A percentile compares a stretch with the other conserved stretches of the same genome.
Evolutionary conservation across 345 rosid genomes (phyloP).

Genomic region (Salix viminalis): DNA sequence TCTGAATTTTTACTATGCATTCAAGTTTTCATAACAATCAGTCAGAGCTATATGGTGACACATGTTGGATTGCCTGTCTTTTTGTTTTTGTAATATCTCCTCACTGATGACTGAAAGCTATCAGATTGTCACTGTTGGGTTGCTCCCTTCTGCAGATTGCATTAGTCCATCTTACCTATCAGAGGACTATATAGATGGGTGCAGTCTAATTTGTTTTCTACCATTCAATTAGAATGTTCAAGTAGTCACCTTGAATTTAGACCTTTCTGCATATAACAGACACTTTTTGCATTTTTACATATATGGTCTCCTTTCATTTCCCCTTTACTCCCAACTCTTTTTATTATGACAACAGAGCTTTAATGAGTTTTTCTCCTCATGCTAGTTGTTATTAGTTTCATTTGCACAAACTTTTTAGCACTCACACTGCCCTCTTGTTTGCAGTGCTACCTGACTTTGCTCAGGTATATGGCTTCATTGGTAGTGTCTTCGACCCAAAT

Average conservation of each 20-base stretch:
- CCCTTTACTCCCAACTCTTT: not conserved
- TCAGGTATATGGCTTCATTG: constrained; percentile 82
- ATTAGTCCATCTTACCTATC: not conserved
- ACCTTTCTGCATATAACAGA: not conserved
- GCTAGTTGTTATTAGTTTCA: not conserved
- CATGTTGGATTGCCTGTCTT: not conserved
- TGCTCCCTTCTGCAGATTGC: not conserved
- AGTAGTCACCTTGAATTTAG: not conserved
- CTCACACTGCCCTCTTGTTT: not conserved
- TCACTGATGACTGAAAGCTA: not conserved
- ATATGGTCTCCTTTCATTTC: not conserved
- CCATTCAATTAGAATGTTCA: not conserved
- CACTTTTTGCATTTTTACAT: not conserved
- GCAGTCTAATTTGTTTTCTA: not conserved
- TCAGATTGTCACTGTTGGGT: not conserved
- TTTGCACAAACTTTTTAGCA: not conserved
- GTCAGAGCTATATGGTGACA: not conserved
- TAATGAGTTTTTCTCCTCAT: not conserved
- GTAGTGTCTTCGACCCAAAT: constrained; percentile 80
- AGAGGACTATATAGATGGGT: not conserved
- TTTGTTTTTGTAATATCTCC: not conserved
- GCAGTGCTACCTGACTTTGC: constrained; percentile 90
- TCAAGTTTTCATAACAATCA: not conserved
- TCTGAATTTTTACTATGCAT: not conserved
- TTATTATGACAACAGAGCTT: not conserved